Evolutionary conservation across 2,329 filamentous ascomycete genomes (phyloP).

Genomic region (Capronia americana): DNA sequence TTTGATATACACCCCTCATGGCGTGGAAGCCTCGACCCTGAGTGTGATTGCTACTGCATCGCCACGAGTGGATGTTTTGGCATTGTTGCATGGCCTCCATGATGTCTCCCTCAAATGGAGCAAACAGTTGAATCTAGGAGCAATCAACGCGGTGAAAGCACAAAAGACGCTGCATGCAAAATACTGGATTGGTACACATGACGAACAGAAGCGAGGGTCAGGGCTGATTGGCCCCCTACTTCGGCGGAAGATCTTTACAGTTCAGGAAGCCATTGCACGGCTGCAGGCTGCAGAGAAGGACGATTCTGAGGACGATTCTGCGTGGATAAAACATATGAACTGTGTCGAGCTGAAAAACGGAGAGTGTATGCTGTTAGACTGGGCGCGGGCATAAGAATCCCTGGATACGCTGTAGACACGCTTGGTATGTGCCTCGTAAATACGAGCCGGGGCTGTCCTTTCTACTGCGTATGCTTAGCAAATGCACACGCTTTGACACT

Average conservation of each 20-base stretch:
- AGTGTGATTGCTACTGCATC: conserved; percentile 50
- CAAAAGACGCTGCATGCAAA: conserved; percentile 60
- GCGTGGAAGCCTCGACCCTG: conserved; percentile 59
- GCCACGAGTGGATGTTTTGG: conserved; percentile 60
- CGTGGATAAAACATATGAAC: conserved; percentile 50
- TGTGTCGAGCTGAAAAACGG: conserved; percentile 64
- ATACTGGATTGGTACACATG: conserved; percentile 70
- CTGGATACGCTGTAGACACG: background rate
- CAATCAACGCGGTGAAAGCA: conserved; percentile 65
- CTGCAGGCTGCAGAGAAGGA: conserved; percentile 48
- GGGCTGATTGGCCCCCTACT: conserved; percentile 49
- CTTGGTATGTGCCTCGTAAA: background rate
- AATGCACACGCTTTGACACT: background rate
- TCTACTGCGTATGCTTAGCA: background rate
- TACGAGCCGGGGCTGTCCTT: background rate
- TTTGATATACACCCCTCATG: conserved; percentile 70
- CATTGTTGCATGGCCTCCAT: conserved; percentile 69
- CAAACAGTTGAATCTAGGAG: conserved; percentile 69
- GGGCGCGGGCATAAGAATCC: conserved; percentile 1
- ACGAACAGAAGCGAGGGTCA: conserved; percentile 43
- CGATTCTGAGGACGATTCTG: conserved; percentile 40
- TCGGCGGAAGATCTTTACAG: conserved; percentile 51
- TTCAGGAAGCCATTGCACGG: conserved; percentile 47
- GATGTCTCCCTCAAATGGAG: conserved; percentile 60
- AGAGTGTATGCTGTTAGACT: conserved; percentile 60